Evolutionary conservation across 1,284 basidiomycete species (phyloP), one percentile per base, ranked within the genome.

Genomic region (Flammula alnicola): DNA sequence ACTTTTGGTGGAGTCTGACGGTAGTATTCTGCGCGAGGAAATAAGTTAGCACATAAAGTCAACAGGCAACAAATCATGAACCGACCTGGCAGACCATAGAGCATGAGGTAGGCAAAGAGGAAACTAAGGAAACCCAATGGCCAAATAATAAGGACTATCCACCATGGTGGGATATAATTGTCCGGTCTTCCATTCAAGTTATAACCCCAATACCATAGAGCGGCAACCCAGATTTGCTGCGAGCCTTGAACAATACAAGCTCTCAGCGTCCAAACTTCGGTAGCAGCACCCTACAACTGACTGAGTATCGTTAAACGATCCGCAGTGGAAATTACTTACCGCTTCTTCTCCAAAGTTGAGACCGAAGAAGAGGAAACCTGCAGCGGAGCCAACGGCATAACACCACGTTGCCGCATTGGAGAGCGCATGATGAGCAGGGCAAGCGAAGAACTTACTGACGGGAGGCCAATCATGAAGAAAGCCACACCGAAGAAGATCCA

Each of bases 321-420:
- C 16, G 17, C 31, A 9, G 40, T 36, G 47, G n/a, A 19, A 39
- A 5, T 22, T 19, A 72, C 83, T 30, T 66, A 87, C 91, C 25
- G 93, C 93, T 79, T 95, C 93, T 74, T 96, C 93, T 71, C 93
- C 93, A 67, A 95, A 96, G 72, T 96, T 96, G 58, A 95, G 80
- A 67, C 93, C 93, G 64, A 96, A 96, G 81, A 93, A 95, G 50
- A 86, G 73, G 78, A 95, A 96, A 14, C 90, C 87, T 30, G 90
- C 93, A 7, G 93, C 86, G 23, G 93, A 95, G 10, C 89, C 93
- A 41, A 92, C 72, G 37, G 93, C 93, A 71, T 96, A 96, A 44
- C 77, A 81, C 91, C 93, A 95, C 0, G 91, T 94, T 11, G 93
- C 92, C 27, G 84, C 74, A 62, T 85, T 88, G 27, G 90, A 78